These are phyloP conservation scores for Carnegiea gigantea DNA, from an alignment of 179 eudicot genomes.

Conservation along the genomic window DNA sequence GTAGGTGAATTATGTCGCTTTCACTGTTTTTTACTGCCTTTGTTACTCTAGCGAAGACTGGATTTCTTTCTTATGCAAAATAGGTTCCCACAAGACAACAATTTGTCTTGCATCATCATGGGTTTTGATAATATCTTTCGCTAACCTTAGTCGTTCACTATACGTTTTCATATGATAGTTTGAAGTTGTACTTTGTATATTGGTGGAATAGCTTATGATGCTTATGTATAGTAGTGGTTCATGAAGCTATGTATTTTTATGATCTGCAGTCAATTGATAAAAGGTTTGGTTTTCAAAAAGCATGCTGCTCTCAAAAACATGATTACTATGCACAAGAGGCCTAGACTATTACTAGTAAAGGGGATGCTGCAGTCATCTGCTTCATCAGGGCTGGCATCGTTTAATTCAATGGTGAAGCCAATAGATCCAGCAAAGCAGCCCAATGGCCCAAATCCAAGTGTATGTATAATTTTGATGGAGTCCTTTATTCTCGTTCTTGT, in stretches of 20 bases:
- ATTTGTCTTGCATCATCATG: background rate
- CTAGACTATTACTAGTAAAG: conserved; percentile 66
- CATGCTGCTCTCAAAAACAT: conserved; percentile 97
- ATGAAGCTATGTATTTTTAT: background rate
- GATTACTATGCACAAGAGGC: conserved; percentile 69
- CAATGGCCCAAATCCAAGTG: background rate
- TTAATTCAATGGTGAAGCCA: conserved; percentile 39
- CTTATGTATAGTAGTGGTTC: background rate
- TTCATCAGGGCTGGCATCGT: conserved; percentile 72
- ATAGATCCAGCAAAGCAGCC: background rate
- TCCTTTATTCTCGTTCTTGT: background rate
- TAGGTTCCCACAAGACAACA: background rate
- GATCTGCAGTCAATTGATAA: conserved; percentile 61
- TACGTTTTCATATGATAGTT: background rate
- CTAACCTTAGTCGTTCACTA: background rate
- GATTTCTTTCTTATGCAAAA: conserved; percentile 11
- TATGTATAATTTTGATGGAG: background rate
- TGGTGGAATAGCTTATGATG: background rate
- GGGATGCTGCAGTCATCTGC: conserved; percentile 71
- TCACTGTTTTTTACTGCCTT: background rate
- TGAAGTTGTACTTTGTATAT: background rate
- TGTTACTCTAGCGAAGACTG: background rate
- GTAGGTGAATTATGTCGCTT: background rate
- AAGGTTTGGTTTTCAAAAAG: conserved; percentile 92
- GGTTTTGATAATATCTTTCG: background rate